phyloP scores from a whole-genome alignment of 2,329 filamentous ascomycete species.

The Botrytis deweyae region DNA sequence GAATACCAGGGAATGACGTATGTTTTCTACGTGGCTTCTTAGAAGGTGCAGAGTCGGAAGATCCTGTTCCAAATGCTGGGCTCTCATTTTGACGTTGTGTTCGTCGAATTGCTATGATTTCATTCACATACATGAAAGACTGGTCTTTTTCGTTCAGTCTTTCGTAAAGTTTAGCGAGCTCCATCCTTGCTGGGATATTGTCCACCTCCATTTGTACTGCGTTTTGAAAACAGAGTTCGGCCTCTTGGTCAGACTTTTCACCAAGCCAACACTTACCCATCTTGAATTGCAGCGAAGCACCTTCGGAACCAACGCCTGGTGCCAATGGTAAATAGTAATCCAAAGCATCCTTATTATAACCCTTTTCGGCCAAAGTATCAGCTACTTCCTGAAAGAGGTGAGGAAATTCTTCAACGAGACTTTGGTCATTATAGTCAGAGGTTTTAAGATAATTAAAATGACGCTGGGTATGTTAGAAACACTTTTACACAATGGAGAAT shows the following conservation, averaged over 20 bases:
- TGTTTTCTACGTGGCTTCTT: conserved; percentile 12
- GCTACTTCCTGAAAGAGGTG: conserved; percentile 77
- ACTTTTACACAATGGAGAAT: conserved; percentile 20
- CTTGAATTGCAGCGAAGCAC: conserved; percentile 43
- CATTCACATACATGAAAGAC: conserved; percentile 73
- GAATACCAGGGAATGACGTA: not conserved
- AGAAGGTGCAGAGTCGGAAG: conserved; percentile 19
- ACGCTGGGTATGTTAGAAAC: conserved; percentile 43
- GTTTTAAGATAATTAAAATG: conserved; percentile 73
- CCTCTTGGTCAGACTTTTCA: conserved; percentile 62
- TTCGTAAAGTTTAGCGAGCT: conserved; percentile 84
- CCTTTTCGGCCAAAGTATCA: conserved; percentile 54
- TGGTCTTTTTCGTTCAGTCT: conserved; percentile 69
- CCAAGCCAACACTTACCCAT: conserved; percentile 67
- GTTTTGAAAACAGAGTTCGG: conserved; percentile 74
- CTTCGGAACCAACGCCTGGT: conserved; percentile 48
- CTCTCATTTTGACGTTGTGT: conserved; percentile 49
- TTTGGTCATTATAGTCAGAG: conserved; percentile 48
- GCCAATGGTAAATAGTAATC: conserved; percentile 57
- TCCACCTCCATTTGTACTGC: conserved; percentile 70
- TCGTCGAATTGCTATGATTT: conserved; percentile 57
- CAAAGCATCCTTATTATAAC: conserved; percentile 54
- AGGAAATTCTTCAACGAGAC: conserved; percentile 62
- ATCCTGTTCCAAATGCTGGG: conserved; percentile 32
- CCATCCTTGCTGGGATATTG: conserved; percentile 73